Conservation (phyloP, 352 stramenopile species). For the Thraustochytrium sp. region DNA sequence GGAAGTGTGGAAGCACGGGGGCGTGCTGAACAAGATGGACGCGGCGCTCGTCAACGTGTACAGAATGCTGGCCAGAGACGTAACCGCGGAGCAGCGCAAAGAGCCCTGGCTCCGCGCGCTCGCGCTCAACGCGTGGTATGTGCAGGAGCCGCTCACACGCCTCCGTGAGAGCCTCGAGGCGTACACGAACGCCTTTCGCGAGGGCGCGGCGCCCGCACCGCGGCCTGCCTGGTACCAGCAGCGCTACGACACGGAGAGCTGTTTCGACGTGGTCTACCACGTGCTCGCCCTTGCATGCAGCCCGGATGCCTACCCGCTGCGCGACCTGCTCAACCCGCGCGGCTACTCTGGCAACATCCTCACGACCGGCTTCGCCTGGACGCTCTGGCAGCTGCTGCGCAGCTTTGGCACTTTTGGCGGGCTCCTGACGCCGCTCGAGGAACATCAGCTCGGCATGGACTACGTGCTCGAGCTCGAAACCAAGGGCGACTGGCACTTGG, state of each 20-base stretch:
- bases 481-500: constrained; percentile 62
- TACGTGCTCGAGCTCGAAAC: constrained; percentile 70
- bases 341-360: constrained; percentile 58
- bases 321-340: constrained; percentile 61
- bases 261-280: constrained; percentile 56
- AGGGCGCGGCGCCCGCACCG: not conserved
- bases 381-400: constrained; percentile 47
- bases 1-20: constrained; percentile 54
- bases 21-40: constrained; percentile 54
- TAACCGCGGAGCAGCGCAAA: constrained; percentile 56
- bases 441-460: constrained; percentile 66
- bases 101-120: constrained; percentile 59
- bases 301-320: constrained; percentile 60
- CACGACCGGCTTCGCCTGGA: constrained; percentile 59
- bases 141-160: constrained; percentile 56
- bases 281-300: constrained; percentile 51
- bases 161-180: constrained; percentile 55
- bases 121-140: constrained; percentile 67
- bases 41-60: constrained; percentile 62
- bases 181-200: not conserved
- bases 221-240: constrained; percentile 47
- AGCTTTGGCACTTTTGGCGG: constrained; percentile 46
- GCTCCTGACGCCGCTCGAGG: constrained; percentile 46
- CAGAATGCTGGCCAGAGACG: constrained; percentile 60
- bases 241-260: not conserved